Evolutionary conservation across 768 basidiomycete genomes (phyloP).

Genomic region (Tulasnella sp.): DNA sequence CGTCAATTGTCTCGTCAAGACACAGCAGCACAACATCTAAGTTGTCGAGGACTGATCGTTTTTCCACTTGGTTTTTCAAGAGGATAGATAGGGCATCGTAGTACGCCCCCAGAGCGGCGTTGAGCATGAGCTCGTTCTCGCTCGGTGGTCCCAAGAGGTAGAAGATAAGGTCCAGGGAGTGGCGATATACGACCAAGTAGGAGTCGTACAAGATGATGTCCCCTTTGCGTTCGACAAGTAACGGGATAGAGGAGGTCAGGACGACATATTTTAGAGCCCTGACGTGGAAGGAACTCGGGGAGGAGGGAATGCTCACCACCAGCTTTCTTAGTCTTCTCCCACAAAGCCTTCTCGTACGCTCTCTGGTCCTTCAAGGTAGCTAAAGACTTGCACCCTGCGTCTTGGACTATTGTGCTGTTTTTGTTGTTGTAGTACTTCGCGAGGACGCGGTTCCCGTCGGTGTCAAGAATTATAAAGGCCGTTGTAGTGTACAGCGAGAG

Average conservation of each 20-base stretch:
- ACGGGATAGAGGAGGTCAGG: neutral
- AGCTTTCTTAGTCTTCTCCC: conserved; percentile 89
- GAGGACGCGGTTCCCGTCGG: conserved; percentile 89
- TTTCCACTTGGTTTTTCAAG: conserved; percentile 87
- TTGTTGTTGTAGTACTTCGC: conserved; percentile 87
- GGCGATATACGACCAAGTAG: conserved; percentile 85
- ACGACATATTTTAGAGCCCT: neutral
- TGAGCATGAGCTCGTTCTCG: conserved; percentile 96
- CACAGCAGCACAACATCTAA: conserved; percentile 85
- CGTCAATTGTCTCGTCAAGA: conserved; percentile 94
- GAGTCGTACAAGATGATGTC: conserved; percentile 89
- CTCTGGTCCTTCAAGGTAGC: conserved; percentile 82
- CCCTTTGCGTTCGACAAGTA: conserved; percentile 34
- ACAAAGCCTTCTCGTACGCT: conserved; percentile 89
- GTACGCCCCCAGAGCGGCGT: conserved; percentile 71
- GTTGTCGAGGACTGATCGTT: conserved; percentile 88
- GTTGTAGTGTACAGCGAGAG: conserved; percentile 79
- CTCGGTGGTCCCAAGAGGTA: conserved; percentile 79
- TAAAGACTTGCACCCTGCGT: conserved; percentile 39
- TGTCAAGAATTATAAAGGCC: conserved; percentile 84
- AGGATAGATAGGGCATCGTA: conserved; percentile 77
- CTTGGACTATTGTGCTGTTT: conserved; percentile 28
- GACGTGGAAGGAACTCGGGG: neutral
- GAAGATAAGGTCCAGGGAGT: conserved; percentile 90
- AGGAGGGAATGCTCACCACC: conserved; percentile 48